Conservation (phyloP, 148 eudicot species). For the Bassia scoparia region DNA sequence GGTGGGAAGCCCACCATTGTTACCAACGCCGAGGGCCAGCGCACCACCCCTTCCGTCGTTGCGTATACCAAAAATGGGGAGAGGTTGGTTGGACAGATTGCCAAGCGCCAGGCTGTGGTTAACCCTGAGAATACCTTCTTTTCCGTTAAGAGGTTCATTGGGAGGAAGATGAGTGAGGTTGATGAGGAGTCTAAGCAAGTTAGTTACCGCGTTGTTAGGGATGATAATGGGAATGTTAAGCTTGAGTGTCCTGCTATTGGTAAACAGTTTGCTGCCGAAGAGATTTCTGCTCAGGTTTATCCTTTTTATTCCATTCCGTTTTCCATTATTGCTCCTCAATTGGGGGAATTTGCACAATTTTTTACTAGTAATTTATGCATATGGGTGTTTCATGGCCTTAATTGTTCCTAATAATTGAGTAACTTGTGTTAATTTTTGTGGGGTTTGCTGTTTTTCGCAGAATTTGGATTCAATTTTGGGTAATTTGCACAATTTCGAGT, state of each 20-base stretch:
- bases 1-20: slow-evolving; percentile 95
- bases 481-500: too few relatives aligned
- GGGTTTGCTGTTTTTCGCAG: too few relatives aligned
- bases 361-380: too few relatives aligned
- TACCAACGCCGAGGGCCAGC: slow-evolving; percentile 85
- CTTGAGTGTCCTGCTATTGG: slow-evolving; percentile 97
- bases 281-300: slow-evolving; percentile 87
- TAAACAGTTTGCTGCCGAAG: slow-evolving; percentile 88
- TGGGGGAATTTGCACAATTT: too few relatives aligned
- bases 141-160: slow-evolving; percentile 90
- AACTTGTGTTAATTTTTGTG: too few relatives aligned
- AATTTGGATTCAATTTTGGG: too few relatives aligned
- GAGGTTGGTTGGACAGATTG: slow-evolving; percentile 83
- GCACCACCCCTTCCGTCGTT: slow-evolving; percentile 95
- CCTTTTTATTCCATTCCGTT: too few relatives aligned
- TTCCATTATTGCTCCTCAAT: too few relatives aligned
- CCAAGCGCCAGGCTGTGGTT: slow-evolving; percentile 92
- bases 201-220: slow-evolving; percentile 69
- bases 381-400: too few relatives aligned
- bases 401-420: too few relatives aligned
- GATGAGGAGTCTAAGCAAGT: slow-evolving; percentile 97
- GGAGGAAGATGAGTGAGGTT: slow-evolving; percentile 92
- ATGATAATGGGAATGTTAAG: slow-evolving; percentile 91
- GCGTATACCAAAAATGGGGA: slow-evolving; percentile 89
- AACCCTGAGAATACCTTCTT: slow-evolving; percentile 87